phyloP scores from a whole-genome alignment of 2,329 filamentous ascomycete genomes.

The Aphanocladium album region DNA sequence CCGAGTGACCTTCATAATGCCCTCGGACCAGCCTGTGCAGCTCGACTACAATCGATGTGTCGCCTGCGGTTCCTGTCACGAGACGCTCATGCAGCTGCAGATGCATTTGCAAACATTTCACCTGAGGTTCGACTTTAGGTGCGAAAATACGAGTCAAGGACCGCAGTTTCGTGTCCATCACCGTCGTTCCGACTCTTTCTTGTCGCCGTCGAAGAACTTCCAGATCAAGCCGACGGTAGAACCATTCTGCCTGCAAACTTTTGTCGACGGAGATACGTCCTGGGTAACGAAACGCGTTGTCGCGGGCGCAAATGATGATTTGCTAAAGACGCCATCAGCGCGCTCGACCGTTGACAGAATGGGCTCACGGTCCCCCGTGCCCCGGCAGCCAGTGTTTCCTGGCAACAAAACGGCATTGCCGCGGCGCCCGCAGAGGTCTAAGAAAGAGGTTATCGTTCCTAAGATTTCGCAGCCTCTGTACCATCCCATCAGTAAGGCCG shows the following conservation, averaged over 20 bases:
- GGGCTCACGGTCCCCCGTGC: constrained; percentile 21
- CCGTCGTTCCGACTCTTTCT: constrained; percentile 17
- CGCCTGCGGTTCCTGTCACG: constrained; percentile 43
- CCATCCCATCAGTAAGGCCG: constrained; percentile 51
- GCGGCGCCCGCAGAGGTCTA: constrained; percentile 13
- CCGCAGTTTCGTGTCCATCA: constrained; percentile 33
- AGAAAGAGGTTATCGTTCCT: constrained; percentile 37
- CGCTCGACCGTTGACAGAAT: constrained; percentile 17
- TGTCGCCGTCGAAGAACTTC: constrained; percentile 32
- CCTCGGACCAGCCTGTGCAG: constrained; percentile 38
- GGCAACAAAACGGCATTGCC: not conserved
- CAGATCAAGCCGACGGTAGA: constrained; percentile 39
- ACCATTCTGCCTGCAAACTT: constrained; percentile 41
- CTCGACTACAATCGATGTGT: constrained; percentile 49
- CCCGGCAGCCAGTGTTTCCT: not conserved
- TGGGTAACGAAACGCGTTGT: constrained; percentile 41
- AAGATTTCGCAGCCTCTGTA: constrained; percentile 49
- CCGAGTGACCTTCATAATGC: constrained; percentile 42
- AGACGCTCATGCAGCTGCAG: constrained; percentile 43
- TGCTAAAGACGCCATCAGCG: constrained; percentile 9
- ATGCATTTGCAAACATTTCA: constrained; percentile 44
- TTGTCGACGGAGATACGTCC: constrained; percentile 40
- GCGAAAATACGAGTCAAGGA: constrained; percentile 31
- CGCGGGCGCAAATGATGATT: constrained; percentile 25
- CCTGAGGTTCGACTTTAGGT: constrained; percentile 39